A percentile compares a stretch with the other conserved stretches of the same genome.
These are phyloP conservation scores for Dothideomycetidae sp. DNA, from an alignment of 2,329 filamentous ascomycete species.

Conservation along the genomic window DNA sequence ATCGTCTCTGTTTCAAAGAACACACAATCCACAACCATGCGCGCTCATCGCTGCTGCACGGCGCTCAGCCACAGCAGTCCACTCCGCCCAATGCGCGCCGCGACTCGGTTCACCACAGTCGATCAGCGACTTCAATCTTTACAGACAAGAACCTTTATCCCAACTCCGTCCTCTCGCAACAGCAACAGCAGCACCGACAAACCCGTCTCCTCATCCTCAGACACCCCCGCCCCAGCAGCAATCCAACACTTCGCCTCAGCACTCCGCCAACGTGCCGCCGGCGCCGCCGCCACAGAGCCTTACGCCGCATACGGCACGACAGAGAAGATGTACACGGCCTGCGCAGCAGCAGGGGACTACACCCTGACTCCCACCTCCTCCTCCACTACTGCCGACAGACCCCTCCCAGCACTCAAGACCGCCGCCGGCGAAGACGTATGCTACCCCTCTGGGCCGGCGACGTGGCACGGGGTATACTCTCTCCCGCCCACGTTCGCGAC, in stretches of 20 bases:
- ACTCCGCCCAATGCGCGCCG: no score
- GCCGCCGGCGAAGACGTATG: constrained; percentile 74
- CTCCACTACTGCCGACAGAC: background rate
- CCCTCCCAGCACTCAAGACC: constrained; percentile 51
- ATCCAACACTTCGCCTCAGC: constrained; percentile 12
- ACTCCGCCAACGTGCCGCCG: constrained; percentile 13
- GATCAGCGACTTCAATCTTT: no score
- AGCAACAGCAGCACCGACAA: background rate
- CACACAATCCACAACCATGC: background rate
- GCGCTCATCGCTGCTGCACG: background rate
- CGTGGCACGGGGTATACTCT: constrained; percentile 7
- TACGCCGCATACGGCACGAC: constrained; percentile 73
- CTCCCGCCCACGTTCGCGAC: constrained; percentile 81
- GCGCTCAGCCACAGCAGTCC: background rate
- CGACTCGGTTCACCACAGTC: no score
- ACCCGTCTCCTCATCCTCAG: constrained; percentile 2
- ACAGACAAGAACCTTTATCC: no score
- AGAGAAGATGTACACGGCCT: constrained; percentile 63
- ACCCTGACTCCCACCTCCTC: constrained; percentile 16
- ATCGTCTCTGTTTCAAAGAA: no score
- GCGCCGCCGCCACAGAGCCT: constrained; percentile 38
- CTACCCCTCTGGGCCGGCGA: constrained; percentile 20
- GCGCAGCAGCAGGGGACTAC: constrained; percentile 60
- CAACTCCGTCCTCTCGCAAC: constrained; percentile 1
- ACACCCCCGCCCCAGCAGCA: constrained; percentile 1